Base-by-base conservation (phyloP, 805 yeast genomes). In the Candida tammaniensis region DNA sequence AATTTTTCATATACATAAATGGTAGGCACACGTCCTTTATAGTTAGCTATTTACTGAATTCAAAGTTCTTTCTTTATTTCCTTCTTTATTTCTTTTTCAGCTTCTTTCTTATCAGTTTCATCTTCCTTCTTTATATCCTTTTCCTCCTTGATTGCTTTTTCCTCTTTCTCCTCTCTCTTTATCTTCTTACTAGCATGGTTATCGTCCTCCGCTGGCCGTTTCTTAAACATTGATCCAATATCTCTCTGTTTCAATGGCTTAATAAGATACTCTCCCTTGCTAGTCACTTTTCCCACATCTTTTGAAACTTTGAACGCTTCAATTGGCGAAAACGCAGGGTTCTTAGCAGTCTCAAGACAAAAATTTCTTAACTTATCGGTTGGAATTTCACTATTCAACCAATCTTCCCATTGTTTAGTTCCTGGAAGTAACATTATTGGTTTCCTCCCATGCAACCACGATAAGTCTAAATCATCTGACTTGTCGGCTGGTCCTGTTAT, bases 371-470 rank as follows among this genome's bases (percentile, higher is more conserved):
- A 41, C 1, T 61, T 54, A 3, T 57, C 57, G 72, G 78, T 71
- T 11, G 54, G 52, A 0, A 43, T 36, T 0, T 43, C 38, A 0
- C 76, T 70, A 34, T 74, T 63, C 22, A 87, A 55, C 96, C 96
- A 89, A 3, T 52, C 47, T 4, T 69, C 52, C 74, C 89, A 78
- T 25, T 70, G 74, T n/a, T 61, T 45, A 0, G 78, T 57, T 0
- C 74, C 78, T 0, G 86, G 85, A 18, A 64, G 69, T 5, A 87
- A 36, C 10, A 86, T 70, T 2, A 83, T 64, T 0, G 97, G 97
- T 78, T 86, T 86, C 17, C 97, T 65, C 1, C 62, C 57, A 53
- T 89, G 96, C 3, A 89, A 55, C 84, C 87, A 81, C 27, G 63
- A 56, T 42, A 88, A 43, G 29, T 73, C 73, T 24, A 68, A 56